Evolutionary conservation across 2,329 filamentous ascomycete species (phyloP), one percentile per base, ranked within the genome.

Genomic region (Microsporum canis): DNA sequence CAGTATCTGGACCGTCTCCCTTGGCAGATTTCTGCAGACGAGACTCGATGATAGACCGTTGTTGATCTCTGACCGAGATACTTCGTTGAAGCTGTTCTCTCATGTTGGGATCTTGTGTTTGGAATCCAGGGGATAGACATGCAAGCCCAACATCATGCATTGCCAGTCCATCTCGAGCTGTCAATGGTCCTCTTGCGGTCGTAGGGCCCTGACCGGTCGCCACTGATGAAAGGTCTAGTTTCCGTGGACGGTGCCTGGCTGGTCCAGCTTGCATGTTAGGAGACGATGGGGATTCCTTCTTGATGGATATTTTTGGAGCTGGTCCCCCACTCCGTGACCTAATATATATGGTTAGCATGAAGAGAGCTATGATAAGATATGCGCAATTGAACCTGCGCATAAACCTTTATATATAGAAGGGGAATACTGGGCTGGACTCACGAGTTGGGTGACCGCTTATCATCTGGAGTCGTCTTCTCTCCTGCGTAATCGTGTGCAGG

Each of bases 51-150:
- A 99, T 92, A 66, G 90, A 88, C 66, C 92, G 83, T 75, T 99
- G 94, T 72, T 96, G 90, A 67, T 99, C 92, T 65, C 91, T 83
- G 34, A 99, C 91, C 53, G 88, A 91, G 75, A 96, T 84, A 75
- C 94, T 97, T 67, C 92, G 85, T 75, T 97, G 91, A 59, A 99
- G 79, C 74, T 97, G 91, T 75, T 96, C 90, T 71, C 94, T 87
- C 90, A 96, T 95, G 23, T 88, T 83, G n/a, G 94, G 92, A 74
- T 99, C 91, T 68, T 97, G 89, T 14, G 94, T 97, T 66, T 95
- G 86, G 70, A 99, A 97, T 60, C 94, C 94, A 0, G 94, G 94
- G 1, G 94, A 97, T 60, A 99, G 80, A 70, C 94, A 99, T 47
- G 92, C 92, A 61, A 97, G 81, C 62, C 94, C 94, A 31, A 97